Percentiles rank a stretch among this genome's conserved stretches.
Evolutionary conservation across 108 stramenopile species (phyloP).

Genomic region (Nannochloropsis oceanica): DNA sequence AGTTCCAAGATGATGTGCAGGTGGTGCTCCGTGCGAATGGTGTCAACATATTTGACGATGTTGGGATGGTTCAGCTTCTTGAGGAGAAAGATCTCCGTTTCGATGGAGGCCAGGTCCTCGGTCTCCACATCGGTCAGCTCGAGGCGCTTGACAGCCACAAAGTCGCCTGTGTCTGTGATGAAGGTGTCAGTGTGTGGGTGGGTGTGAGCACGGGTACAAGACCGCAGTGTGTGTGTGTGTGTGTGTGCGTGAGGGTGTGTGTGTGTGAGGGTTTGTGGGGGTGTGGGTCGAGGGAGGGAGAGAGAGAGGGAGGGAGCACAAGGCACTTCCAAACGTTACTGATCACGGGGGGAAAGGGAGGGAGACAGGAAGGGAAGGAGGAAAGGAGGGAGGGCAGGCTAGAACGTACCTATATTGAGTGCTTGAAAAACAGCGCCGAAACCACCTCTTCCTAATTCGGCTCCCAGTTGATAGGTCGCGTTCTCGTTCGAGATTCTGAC

Average conservation of each 20-base stretch:
- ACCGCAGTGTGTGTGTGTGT: no score
- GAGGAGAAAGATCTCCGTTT: conserved; percentile 43
- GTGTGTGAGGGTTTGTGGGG: no score
- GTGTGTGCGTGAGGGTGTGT: no score
- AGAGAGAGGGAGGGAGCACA: not conserved
- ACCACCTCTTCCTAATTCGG: conserved; percentile 41
- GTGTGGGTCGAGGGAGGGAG: not conserved
- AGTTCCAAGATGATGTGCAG: conserved; percentile 47
- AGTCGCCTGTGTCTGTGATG: conserved; percentile 25
- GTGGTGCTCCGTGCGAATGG: conserved; percentile 20
- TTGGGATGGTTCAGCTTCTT: conserved; percentile 47
- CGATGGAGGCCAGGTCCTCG: conserved; percentile 10
- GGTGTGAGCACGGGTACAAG: not conserved
- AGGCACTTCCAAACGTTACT: not conserved
- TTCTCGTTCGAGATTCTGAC: not conserved
- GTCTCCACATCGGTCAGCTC: conserved; percentile 21
- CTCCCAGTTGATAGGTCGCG: conserved; percentile 27
- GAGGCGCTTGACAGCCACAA: conserved; percentile 42
- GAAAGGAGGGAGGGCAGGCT: no score
- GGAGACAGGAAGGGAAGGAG: no score
- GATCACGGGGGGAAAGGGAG: no score
- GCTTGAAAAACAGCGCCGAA: conserved; percentile 42
- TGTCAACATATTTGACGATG: conserved; percentile 49
- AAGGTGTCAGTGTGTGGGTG: not conserved
- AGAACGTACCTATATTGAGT: conserved; percentile 23